These are phyloP conservation scores for Colletotrichum sp. DNA, from an alignment of 2,329 filamentous ascomycete genomes.

Conservation along the genomic window DNA sequence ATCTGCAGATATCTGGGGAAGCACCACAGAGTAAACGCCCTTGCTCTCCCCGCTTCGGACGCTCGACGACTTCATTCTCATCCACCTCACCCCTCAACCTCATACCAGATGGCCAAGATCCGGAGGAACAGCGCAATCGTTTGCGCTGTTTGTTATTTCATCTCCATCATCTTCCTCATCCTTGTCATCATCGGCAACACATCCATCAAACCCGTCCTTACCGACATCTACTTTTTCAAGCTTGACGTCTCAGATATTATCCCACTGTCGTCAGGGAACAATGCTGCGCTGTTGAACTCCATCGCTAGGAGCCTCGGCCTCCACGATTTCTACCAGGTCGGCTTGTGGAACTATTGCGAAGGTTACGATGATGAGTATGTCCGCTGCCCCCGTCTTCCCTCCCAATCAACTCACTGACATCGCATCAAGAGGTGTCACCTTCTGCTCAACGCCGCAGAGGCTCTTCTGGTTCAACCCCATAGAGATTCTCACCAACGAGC, in stretches of 20 bases:
- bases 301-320: constrained; percentile 86
- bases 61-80: background rate
- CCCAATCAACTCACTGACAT: constrained; percentile 47
- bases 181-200: constrained; percentile 81
- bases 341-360: constrained; percentile 91
- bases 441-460: constrained; percentile 72
- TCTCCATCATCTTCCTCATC: constrained; percentile 80
- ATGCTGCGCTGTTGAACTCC: constrained; percentile 77
- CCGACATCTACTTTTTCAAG: constrained; percentile 81
- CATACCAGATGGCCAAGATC: constrained; percentile 43
- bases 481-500: constrained; percentile 77
- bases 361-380: constrained; percentile 72
- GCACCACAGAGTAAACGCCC: background rate
- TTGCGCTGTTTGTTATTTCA: constrained; percentile 73
- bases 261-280: constrained; percentile 75
- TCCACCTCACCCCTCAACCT: background rate
- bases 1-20: constrained; percentile 6
- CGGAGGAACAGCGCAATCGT: constrained; percentile 67
- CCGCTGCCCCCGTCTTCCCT: background rate
- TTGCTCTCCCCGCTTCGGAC: background rate
- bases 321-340: constrained; percentile 94
- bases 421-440: constrained; percentile 67
- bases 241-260: constrained; percentile 85
- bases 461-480: constrained; percentile 95
- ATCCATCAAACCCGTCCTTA: constrained; percentile 63